These are phyloP conservation scores for Litchi chinensis DNA, from an alignment of 345 rosid genomes.

Conservation along the genomic window DNA sequence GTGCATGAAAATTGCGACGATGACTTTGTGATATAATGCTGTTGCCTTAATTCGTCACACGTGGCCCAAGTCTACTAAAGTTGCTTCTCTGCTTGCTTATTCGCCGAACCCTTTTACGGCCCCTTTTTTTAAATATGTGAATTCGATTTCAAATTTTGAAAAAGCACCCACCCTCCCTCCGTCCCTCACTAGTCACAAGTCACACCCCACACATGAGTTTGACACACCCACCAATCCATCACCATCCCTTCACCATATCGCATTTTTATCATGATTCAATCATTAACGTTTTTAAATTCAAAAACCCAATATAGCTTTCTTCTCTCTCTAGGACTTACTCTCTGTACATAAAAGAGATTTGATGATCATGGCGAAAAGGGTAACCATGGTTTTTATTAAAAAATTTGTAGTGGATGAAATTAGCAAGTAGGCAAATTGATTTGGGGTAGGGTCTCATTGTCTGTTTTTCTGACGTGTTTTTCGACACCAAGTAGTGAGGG, in stretches of 20 bases:
- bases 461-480: not conserved
- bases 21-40: conserved; percentile 33
- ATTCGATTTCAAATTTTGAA: conserved; percentile 53
- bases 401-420: not conserved
- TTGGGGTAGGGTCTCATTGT: not conserved
- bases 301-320: not conserved
- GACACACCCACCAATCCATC: conserved; percentile 1
- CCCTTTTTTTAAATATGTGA: no score
- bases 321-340: conserved; percentile 8
- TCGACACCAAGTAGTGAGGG: not conserved
- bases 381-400: not conserved
- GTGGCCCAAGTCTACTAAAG: conserved; percentile 31
- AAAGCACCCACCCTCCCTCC: conserved; percentile 18
- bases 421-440: not conserved
- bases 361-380: conserved; percentile 19
- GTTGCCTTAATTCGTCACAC: conserved; percentile 18
- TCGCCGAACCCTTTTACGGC: conserved; percentile 9
- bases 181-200: not conserved
- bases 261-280: conserved; percentile 25
- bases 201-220: conserved; percentile 4
- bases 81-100: conserved; percentile 11
- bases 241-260: not conserved
- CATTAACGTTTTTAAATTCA: conserved; percentile 31
- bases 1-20: not conserved
- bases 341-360: not conserved